These are phyloP conservation scores for Thymus quinquecostatus DNA, from an alignment of 257 asterid species.

Conservation along the genomic window DNA sequence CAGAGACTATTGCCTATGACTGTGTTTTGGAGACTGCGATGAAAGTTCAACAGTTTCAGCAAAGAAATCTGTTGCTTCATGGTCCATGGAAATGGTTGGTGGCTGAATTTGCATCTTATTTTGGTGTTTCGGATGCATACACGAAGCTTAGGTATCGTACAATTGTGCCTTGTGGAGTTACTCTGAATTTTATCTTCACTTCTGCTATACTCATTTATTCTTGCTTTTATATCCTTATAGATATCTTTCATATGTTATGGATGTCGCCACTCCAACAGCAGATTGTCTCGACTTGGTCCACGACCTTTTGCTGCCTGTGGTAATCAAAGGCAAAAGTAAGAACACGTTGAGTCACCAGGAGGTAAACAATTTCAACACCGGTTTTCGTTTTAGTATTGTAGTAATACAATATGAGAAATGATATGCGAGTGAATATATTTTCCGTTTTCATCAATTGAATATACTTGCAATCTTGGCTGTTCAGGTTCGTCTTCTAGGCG, in stretches of 20 bases:
- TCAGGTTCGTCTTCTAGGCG: slow-evolving; percentile 90
- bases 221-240: slow-evolving; percentile 38
- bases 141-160: slow-evolving; percentile 70
- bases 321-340: slow-evolving; percentile 65
- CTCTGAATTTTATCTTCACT: slow-evolving; percentile 1
- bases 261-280: slow-evolving; percentile 97
- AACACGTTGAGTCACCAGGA: slow-evolving; percentile 89
- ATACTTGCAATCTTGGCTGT: background rate
- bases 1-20: slow-evolving; percentile 92
- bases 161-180: slow-evolving; percentile 11
- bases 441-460: too few relatives aligned
- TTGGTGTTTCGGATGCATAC: slow-evolving; percentile 93
- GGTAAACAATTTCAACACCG: slow-evolving; percentile 47
- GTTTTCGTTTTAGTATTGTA: slow-evolving; percentile 5
- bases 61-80: slow-evolving; percentile 71
- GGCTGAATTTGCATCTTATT: slow-evolving; percentile 85
- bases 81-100: slow-evolving; percentile 95
- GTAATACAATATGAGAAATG: too few relatives aligned
- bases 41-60: slow-evolving; percentile 87
- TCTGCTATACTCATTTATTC: slow-evolving; percentile 1
- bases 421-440: too few relatives aligned
- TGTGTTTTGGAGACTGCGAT: slow-evolving; percentile 90
- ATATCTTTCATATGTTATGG: slow-evolving; percentile 94
- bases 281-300: slow-evolving; percentile 84
- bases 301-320: slow-evolving; percentile 77